Percentiles rank a stretch among this genome's conserved stretches.
These are phyloP conservation scores for Violaceomyces palustris DNA, from an alignment of 1,284 basidiomycete species.

Conservation along the genomic window DNA sequence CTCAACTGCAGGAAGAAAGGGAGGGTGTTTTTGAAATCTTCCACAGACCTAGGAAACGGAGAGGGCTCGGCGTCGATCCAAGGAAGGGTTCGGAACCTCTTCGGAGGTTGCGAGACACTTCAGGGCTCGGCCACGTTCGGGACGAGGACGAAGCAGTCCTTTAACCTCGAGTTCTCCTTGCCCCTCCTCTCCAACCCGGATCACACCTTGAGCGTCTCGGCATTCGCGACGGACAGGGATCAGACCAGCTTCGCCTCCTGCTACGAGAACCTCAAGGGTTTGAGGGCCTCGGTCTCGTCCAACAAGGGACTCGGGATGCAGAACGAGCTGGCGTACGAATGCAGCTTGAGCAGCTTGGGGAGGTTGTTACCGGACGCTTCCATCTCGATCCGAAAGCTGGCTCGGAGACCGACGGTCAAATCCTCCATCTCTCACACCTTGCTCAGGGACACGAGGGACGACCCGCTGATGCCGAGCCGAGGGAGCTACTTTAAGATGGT, in stretches of 20 bases:
- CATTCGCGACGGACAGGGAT: slow-evolving; percentile 67
- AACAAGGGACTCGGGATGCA: slow-evolving; percentile 50
- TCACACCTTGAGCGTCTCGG: slow-evolving; percentile 62
- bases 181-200: slow-evolving; percentile 57
- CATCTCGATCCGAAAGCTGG: slow-evolving; percentile 16
- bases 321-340: slow-evolving; percentile 47
- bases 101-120: slow-evolving; percentile 85
- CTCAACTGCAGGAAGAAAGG: slow-evolving; percentile 66
- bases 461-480: slow-evolving; percentile 59
- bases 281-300: slow-evolving; percentile 66
- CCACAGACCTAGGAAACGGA: slow-evolving; percentile 88
- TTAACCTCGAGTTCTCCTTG: slow-evolving; percentile 53
- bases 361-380: slow-evolving; percentile 34
- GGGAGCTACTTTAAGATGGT: slow-evolving; percentile 22
- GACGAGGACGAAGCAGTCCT: slow-evolving; percentile 79
- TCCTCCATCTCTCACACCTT: slow-evolving; percentile 77
- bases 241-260: slow-evolving; percentile 67
- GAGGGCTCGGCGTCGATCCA: slow-evolving; percentile 64
- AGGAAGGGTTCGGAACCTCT: slow-evolving; percentile 62
- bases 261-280: slow-evolving; percentile 64
- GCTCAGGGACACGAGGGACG: slow-evolving; percentile 73
- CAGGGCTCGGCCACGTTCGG: slow-evolving; percentile 79
- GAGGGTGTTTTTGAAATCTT: slow-evolving; percentile 73
- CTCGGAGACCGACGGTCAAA: slow-evolving; percentile 58
- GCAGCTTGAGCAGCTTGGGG: slow-evolving; percentile 26